A percentile compares a stretch with the other conserved stretches of the same genome.
These are phyloP conservation scores for Umbilicaria muhlenbergii DNA, from an alignment of 495 filamentous ascomycete genomes.

Conservation along the genomic window DNA sequence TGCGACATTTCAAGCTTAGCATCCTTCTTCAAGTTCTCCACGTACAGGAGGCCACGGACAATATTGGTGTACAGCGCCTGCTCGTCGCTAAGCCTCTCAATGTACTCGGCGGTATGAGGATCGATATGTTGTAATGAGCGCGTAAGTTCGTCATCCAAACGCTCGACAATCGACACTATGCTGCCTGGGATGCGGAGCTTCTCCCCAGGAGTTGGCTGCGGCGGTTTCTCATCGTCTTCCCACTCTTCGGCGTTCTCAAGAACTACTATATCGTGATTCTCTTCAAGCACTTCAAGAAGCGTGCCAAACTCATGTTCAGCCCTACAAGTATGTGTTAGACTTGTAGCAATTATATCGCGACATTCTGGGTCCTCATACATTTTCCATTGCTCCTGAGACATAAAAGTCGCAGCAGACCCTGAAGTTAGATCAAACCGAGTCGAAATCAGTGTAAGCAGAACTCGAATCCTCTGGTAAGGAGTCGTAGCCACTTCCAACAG, in stretches of 20 bases:
- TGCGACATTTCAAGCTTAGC: constrained; percentile 58
- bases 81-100: constrained; percentile 85
- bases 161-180: constrained; percentile 84
- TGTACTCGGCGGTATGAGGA: constrained; percentile 96
- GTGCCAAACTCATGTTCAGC: constrained; percentile 71
- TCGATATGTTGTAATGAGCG: constrained; percentile 92
- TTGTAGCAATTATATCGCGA: background rate
- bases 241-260: constrained; percentile 90
- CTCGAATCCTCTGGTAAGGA: constrained; percentile 88
- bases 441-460: constrained; percentile 81
- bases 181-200: constrained; percentile 81
- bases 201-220: constrained; percentile 52
- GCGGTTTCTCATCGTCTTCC: constrained; percentile 95
- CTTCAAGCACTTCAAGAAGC: constrained; percentile 66
- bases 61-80: constrained; percentile 83
- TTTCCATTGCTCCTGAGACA: constrained; percentile 97
- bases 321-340: constrained; percentile 9
- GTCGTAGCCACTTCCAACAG: constrained; percentile 73
- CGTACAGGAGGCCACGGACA: constrained; percentile 71
- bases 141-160: constrained; percentile 94
- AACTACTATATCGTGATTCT: constrained; percentile 61
- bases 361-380: constrained; percentile 22
- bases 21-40: constrained; percentile 59
- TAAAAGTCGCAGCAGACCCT: constrained; percentile 58
- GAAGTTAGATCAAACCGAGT: constrained; percentile 88